phyloP scores from a whole-genome alignment of 2,329 filamentous ascomycete species.

The Boeremia lycopersici region DNA sequence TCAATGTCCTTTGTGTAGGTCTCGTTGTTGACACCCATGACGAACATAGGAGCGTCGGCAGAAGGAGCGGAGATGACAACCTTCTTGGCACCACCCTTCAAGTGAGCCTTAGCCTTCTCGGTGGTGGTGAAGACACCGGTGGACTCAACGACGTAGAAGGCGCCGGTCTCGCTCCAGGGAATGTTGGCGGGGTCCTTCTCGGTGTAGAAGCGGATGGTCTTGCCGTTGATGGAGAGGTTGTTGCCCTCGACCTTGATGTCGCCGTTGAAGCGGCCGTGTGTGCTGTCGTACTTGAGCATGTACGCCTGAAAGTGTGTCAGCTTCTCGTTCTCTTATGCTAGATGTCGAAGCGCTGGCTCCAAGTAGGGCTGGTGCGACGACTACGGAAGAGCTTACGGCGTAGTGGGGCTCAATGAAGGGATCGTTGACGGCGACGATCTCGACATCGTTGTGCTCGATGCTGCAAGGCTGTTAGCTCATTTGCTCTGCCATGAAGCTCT shows the following conservation, averaged over 20 bases:
- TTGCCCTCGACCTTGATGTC: constrained; percentile 76
- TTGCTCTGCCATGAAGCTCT: background rate
- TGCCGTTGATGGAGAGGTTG: constrained; percentile 86
- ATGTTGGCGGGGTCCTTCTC: constrained; percentile 90
- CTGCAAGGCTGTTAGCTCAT: constrained; percentile 50
- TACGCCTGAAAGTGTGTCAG: constrained; percentile 72
- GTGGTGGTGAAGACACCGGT: constrained; percentile 99
- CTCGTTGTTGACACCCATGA: constrained; percentile 98
- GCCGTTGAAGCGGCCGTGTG: constrained; percentile 96
- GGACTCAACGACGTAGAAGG: constrained; percentile 95
- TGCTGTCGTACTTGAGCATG: constrained; percentile 99
- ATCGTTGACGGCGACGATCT: constrained; percentile 97
- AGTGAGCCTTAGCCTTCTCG: constrained; percentile 92
- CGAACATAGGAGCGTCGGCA: constrained; percentile 98
- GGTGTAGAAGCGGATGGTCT: constrained; percentile 91
- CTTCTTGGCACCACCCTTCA: constrained; percentile 98
- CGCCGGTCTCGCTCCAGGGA: constrained; percentile 86
- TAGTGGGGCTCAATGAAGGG: constrained; percentile 98
- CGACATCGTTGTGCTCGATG: constrained; percentile 84
- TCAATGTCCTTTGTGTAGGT: constrained; percentile 87
- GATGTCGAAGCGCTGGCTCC: background rate
- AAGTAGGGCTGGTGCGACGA: background rate
- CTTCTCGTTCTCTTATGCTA: background rate
- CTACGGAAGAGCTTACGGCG: constrained; percentile 72
- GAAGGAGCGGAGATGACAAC: constrained; percentile 84